Conservation (phyloP, 768 basidiomycete genomes). For the Phylloporus sp. region DNA sequence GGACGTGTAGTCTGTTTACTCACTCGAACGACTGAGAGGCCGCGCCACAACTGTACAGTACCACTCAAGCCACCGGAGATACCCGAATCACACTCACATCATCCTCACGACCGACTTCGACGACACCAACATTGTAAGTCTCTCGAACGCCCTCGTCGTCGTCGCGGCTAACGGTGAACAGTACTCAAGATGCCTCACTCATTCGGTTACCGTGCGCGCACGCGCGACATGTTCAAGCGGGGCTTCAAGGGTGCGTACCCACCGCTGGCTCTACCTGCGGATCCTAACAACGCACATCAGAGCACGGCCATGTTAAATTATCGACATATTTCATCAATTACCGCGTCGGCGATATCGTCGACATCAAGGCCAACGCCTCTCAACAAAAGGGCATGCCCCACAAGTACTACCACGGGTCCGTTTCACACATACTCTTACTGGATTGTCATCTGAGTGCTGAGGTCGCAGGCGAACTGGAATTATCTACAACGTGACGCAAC, state of each 20-base stretch:
- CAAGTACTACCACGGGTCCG: constrained; percentile 96
- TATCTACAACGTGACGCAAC: constrained; percentile 95
- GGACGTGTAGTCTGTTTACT: constrained; percentile 29
- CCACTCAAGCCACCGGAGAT: constrained; percentile 60
- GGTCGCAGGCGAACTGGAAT: constrained; percentile 86
- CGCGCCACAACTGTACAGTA: constrained; percentile 65
- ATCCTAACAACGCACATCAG: constrained; percentile 38
- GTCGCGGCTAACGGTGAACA: constrained; percentile 23
- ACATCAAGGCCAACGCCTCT: constrained; percentile 99
- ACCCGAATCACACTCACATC: constrained; percentile 37
- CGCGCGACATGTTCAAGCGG: constrained; percentile 99
- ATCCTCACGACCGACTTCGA: constrained; percentile 47
- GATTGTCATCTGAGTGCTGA: neutral
- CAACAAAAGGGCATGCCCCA: constrained; percentile 99
- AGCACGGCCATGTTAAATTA: constrained; percentile 85
- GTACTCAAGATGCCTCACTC: constrained; percentile 97
- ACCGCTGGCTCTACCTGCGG: constrained; percentile 6
- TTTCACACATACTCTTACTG: constrained; percentile 17
- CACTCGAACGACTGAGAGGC: constrained; percentile 33
- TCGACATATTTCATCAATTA: constrained; percentile 93
- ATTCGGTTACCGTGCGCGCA: constrained; percentile 99
- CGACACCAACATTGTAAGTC: constrained; percentile 47
- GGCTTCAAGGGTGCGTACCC: constrained; percentile 85
- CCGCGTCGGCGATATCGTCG: constrained; percentile 96
- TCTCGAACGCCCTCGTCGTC: constrained; percentile 12